phyloP scores from a whole-genome alignment of 116 monocot genomes.

The Phalaenopsis hybrid region DNA sequence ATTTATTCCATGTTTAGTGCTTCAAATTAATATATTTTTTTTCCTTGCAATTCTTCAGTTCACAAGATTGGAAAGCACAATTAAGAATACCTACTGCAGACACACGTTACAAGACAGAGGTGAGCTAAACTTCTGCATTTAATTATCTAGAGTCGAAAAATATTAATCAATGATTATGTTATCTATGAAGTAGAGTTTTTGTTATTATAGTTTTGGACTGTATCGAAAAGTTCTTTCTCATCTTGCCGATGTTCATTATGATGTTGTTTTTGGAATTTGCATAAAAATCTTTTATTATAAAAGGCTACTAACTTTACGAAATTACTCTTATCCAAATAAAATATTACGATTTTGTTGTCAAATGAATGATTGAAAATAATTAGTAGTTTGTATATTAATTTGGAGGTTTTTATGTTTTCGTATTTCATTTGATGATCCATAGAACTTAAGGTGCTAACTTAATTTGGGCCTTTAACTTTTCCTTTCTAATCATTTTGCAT shows the following conservation, averaged over 20 bases:
- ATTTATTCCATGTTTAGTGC: not conserved
- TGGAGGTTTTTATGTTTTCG: too few relatives aligned
- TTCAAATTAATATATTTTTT: not conserved
- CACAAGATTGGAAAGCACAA: conserved; percentile 58
- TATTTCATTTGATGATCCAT: too few relatives aligned
- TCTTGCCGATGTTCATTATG: not conserved
- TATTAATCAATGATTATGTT: not conserved
- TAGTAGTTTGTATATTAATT: too few relatives aligned
- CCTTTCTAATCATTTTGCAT: too few relatives aligned
- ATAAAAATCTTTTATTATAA: too few relatives aligned
- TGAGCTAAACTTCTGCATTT: conserved; percentile 9
- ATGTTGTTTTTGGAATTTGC: too few relatives aligned
- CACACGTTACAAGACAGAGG: conserved; percentile 61
- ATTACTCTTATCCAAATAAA: too few relatives aligned
- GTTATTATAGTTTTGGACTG: not conserved
- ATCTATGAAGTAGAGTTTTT: not conserved
- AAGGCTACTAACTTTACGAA: too few relatives aligned
- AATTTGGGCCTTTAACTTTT: too few relatives aligned
- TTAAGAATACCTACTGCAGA: conserved; percentile 53
- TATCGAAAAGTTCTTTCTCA: not conserved
- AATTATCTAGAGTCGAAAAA: not conserved
- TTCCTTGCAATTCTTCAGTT: conserved; percentile 25
- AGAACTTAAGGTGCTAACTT: too few relatives aligned
- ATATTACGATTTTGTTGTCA: too few relatives aligned
- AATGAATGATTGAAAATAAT: too few relatives aligned